Evolutionary conservation across 371 early-diverging fungal genomes (phyloP), one percentile per base, ranked within the genome.

Genomic region (Zopfochytrium polystomum): DNA sequence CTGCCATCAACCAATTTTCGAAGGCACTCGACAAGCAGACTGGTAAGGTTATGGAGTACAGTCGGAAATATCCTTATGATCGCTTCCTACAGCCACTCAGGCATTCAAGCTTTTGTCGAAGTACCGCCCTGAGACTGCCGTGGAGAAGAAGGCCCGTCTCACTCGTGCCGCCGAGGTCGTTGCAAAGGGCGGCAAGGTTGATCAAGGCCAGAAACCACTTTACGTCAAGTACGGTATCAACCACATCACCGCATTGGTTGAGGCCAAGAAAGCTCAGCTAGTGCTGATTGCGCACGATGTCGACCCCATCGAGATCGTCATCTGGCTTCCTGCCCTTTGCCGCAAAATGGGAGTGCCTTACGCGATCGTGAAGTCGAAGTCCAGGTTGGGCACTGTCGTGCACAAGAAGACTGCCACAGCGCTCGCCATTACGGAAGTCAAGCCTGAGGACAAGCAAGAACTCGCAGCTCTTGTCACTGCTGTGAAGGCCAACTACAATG

Each of bases 261-360:
- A 98, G 85, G 82, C 85, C 78, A 98, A 99, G 90, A 98, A 96
- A 89, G 95, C 98, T 72, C 87, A 91, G 76, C 85, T 99, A 60
- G 99, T 99, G 56, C 85, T 99, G 72, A 99, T 99, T 79, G 98
- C 99, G 64, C 86, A 95, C 75, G 97, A 99, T 81, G 99, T 99
- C 72, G 96, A 99, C 84, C 99, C 99, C 66, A 95, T 99, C 76
- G 99, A 98, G 82, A 72, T 98, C 65, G 99, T 99, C 64, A 74
- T 99, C 68, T 99, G 94, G 92, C 86, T 99, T 73, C 99, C 99
- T 60, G 97, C 99, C 65, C 91, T 99, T 52, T 99, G 99, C 89
- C 95, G 96, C 80, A 99, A 99, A 92, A 96, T 98, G 98, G 96
- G 95, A 70, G 87, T 99, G 82, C 97, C 99, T 52, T 99, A 99